Evolutionary conservation across 83 land plant species (phyloP), one percentile per base, ranked within the genome.

Genomic region (Diphasiastrum complanatum): DNA sequence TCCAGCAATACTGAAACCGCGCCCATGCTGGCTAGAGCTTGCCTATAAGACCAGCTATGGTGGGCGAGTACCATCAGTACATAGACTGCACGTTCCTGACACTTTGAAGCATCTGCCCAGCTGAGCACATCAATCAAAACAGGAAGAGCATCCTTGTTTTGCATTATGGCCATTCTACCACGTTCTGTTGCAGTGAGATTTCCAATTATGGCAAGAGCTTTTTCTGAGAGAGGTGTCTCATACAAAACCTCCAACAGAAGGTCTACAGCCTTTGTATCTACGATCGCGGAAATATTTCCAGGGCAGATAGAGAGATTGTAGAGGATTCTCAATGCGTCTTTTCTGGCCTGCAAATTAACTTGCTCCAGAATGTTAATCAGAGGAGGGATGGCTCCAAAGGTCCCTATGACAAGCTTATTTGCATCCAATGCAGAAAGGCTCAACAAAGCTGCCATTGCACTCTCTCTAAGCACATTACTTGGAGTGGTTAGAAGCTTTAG

Each of bases 21-120:
- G 5, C 95, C 96, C 10, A 78, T 69, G 46, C 73, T 82, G 23
- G 76, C 69, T 91, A 92, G 85, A 12, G 85, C 77, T 37, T 71
- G 82, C 20, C 95, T 69, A 32, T 80, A 80, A 1, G 74, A 67
- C 50, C 57, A 75, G 26, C 75, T 61, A 47, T 85, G 87, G 59
- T 92, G 97, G 0, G 91, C 89, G 63, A 88, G 64, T 60, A 92
- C 79, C 97, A 92, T 88, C 29, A 92, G 72, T 19, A 88, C 51
- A 63, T 88, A 88, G 16, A 78, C 75, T 20, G 82, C 87, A 52
- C 80, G 77, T 71, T 92, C 97, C 65, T 92, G 97, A 64, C 96
- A 87, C 64, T 72, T 81, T 0, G 87, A 73, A 5, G 76, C 66
- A 31, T 82, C 87, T 8, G 23, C 75, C 95, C 95, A 92, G 18